Evolutionary conservation across 2,329 filamentous ascomycete genomes (phyloP).

Genomic region (Hirsutella rhossiliensis): DNA sequence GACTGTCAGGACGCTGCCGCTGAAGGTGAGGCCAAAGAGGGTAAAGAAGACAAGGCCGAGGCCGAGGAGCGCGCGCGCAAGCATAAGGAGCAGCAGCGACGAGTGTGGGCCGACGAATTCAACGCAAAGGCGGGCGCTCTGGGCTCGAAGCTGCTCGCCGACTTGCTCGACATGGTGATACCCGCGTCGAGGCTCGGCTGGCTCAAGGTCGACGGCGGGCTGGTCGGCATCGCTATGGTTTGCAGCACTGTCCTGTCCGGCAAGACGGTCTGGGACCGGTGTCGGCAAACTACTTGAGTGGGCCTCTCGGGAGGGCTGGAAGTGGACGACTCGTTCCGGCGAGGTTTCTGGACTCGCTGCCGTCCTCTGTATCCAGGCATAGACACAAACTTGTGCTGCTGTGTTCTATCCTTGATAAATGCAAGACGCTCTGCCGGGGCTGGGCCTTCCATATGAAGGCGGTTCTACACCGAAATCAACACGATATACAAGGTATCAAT

Average conservation of each 20-base stretch:
- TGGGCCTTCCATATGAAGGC: too few relatives aligned
- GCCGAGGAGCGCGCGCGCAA: conserved; percentile 17
- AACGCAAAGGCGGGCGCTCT: conserved; percentile 21
- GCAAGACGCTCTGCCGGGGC: too few relatives aligned
- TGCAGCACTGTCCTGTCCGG: conserved; percentile 50
- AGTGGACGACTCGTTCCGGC: not conserved
- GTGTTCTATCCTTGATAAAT: too few relatives aligned
- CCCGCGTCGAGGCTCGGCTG: conserved; percentile 50
- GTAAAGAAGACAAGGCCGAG: conserved; percentile 9
- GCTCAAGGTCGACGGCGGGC: conserved; percentile 36
- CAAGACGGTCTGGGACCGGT: conserved; percentile 47
- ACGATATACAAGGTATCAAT: too few relatives aligned
- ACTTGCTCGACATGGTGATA: conserved; percentile 49
- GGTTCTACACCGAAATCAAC: too few relatives aligned
- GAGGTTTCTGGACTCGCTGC: not conserved
- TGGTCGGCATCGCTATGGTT: conserved; percentile 47
- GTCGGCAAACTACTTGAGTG: conserved; percentile 9
- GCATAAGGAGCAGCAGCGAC: conserved; percentile 18
- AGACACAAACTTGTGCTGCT: too few relatives aligned
- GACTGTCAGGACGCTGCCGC: conserved; percentile 9
- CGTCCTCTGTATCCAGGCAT: too few relatives aligned
- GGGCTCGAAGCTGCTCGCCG: conserved; percentile 37
- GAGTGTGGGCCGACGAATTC: conserved; percentile 16
- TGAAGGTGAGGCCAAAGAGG: conserved; percentile 1
- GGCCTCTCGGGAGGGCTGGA: too few relatives aligned